These are phyloP conservation scores for Lenzites betulinus DNA, from an alignment of 768 basidiomycete genomes.

Conservation along the genomic window DNA sequence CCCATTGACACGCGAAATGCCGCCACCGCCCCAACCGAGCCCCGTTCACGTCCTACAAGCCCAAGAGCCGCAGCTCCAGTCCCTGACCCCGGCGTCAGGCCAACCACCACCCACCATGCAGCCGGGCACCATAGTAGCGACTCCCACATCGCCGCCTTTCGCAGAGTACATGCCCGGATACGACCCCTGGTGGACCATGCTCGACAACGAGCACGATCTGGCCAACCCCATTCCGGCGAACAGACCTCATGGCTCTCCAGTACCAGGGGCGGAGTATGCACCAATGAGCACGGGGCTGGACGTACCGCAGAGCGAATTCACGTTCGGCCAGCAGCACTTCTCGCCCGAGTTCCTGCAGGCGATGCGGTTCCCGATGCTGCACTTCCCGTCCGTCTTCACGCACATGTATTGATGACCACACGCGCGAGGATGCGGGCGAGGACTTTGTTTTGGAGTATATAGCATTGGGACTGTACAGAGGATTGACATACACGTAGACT, in stretches of 20 bases:
- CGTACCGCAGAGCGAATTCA: slow-evolving; percentile 23
- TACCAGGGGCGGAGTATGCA: background rate
- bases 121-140: background rate
- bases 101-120: no score
- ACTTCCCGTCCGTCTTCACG: slow-evolving; percentile 20
- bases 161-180: slow-evolving; percentile 13
- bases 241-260: background rate
- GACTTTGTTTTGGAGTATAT: no score
- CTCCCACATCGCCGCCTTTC: background rate
- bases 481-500: no score
- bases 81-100: no score
- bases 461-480: no score
- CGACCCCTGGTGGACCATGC: slow-evolving; percentile 18
- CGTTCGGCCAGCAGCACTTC: slow-evolving; percentile 27
- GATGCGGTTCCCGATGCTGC: slow-evolving; percentile 23
- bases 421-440: background rate
- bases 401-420: background rate
- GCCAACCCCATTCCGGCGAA: background rate
- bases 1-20: no score
- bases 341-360: slow-evolving; percentile 28
- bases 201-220: background rate
- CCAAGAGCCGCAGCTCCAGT: background rate
- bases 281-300: slow-evolving; percentile 1
- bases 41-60: background rate
- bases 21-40: no score